Conservation (phyloP, 73 alveolate species). For the Paramecium bursaria region DNA sequence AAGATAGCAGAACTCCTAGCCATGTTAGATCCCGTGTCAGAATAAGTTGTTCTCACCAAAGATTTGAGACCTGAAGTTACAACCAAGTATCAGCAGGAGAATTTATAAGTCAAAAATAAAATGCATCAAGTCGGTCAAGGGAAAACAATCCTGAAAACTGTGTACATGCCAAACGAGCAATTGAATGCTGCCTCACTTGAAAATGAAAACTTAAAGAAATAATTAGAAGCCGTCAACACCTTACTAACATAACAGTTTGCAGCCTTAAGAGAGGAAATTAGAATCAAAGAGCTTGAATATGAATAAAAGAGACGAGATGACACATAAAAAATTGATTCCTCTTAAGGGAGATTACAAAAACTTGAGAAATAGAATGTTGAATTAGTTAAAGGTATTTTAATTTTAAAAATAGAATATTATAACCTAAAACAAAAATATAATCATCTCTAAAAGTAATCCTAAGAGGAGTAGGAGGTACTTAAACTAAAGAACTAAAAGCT, state of each 20-base stretch:
- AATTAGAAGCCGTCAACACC: slow-evolving; percentile 16
- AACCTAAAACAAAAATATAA: slow-evolving; percentile 6
- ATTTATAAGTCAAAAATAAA: slow-evolving; percentile 24
- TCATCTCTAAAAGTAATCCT: slow-evolving; percentile 1
- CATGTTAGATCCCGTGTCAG: slow-evolving; percentile 43
- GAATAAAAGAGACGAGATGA: slow-evolving; percentile 20
- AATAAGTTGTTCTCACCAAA: slow-evolving; percentile 36
- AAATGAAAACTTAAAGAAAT: slow-evolving; percentile 48
- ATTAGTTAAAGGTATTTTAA: slow-evolving; percentile 46
- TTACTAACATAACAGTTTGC: slow-evolving; percentile 34
- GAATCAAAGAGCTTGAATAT: slow-evolving; percentile 45
- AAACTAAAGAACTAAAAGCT: slow-evolving; percentile 7
- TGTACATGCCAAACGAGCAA: slow-evolving; percentile 52
- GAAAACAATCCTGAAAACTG: slow-evolving; percentile 36
- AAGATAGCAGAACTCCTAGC: slow-evolving; percentile 47
- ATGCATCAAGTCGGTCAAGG: slow-evolving; percentile 48
- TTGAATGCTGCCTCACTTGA: slow-evolving; percentile 42
- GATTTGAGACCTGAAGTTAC: slow-evolving; percentile 62
- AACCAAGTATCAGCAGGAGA: slow-evolving; percentile 37
- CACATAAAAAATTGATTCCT: slow-evolving; percentile 33
- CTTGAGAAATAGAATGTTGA: slow-evolving; percentile 49
- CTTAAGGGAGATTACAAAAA: background rate
- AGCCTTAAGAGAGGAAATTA: slow-evolving; percentile 56
- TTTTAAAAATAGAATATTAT: slow-evolving; percentile 5
- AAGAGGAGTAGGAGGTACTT: slow-evolving; percentile 31